These are phyloP conservation scores for Rhipidocladum racemiflorum DNA, from an alignment of 176 grass and related monocot species.

Conservation along the genomic window DNA sequence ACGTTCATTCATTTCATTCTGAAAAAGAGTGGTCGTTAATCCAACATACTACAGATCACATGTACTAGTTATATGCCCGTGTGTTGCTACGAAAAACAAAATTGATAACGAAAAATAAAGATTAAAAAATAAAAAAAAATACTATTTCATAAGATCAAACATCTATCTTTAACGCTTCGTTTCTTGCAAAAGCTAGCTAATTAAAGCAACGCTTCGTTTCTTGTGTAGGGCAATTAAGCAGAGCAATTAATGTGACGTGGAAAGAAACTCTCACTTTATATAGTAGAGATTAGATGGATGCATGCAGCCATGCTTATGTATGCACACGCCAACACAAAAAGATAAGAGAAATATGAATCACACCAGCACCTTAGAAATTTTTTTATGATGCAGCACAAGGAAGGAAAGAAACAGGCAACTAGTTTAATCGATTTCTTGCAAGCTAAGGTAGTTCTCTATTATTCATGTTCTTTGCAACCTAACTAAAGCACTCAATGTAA, in stretches of 20 bases:
- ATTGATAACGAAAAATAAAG: too few species aligned
- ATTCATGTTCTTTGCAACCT: not conserved
- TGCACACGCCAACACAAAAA: not conserved
- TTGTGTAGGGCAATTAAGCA: too few species aligned
- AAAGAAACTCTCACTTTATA: too few species aligned
- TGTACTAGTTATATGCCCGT: too few species aligned
- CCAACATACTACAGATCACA: not conserved
- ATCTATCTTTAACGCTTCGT: too few species aligned
- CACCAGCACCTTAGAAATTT: not conserved
- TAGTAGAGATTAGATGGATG: not conserved
- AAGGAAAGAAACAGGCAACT: not conserved
- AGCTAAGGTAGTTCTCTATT: not conserved
- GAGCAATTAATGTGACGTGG: too few species aligned
- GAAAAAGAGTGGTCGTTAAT: slow-evolving; percentile 21
- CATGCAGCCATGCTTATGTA: not conserved
- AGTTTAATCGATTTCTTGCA: not conserved
- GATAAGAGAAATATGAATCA: not conserved
- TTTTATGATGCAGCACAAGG: not conserved
- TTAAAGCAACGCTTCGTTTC: too few species aligned
- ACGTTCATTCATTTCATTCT: slow-evolving; percentile 85
- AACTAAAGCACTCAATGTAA: not conserved
- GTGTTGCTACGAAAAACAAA: too few species aligned
- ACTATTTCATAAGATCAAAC: too few species aligned
- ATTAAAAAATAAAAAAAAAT: too few species aligned
- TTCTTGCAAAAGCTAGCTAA: too few species aligned